Percentiles rank a stretch among this genome's conserved stretches.
Evolutionary conservation across 805 yeast genomes (phyloP).

Genomic region (Candida koratica): DNA sequence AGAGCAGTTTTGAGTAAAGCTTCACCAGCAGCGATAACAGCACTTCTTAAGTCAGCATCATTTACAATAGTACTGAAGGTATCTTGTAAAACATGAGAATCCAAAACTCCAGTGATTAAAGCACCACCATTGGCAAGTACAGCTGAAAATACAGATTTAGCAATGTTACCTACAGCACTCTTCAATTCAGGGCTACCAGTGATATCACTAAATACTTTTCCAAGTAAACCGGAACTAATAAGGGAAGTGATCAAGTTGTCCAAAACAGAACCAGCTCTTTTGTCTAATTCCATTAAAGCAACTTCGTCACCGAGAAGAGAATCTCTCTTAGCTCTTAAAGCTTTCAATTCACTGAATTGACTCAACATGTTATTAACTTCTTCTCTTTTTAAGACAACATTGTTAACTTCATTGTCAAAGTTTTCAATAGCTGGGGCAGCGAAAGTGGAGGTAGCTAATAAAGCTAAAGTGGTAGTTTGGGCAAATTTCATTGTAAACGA

Average conservation of each 20-base stretch:
- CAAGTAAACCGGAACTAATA: constrained; percentile 35
- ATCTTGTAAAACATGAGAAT: constrained; percentile 37
- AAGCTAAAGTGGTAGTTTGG: constrained; percentile 36
- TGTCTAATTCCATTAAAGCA: constrained; percentile 25
- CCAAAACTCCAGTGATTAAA: constrained; percentile 37
- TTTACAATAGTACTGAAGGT: constrained; percentile 29
- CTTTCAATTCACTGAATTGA: constrained; percentile 30
- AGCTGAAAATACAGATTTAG: constrained; percentile 29
- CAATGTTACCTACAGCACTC: constrained; percentile 23
- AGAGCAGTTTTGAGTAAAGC: constrained; percentile 30
- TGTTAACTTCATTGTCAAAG: constrained; percentile 7
- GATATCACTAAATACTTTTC: constrained; percentile 32
- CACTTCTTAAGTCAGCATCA: constrained; percentile 28
- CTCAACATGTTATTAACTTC: constrained; percentile 32
- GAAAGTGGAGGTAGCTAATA: constrained; percentile 35
- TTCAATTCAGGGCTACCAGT: constrained; percentile 30
- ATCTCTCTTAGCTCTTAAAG: constrained; percentile 36
- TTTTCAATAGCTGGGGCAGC: constrained; percentile 28
- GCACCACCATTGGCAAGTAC: constrained; percentile 39
- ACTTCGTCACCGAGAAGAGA: constrained; percentile 22
- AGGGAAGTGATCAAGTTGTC: constrained; percentile 35
- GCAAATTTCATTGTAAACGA: constrained; percentile 35
- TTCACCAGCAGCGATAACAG: constrained; percentile 32
- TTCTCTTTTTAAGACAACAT: constrained; percentile 30
- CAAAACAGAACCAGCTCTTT: constrained; percentile 35